Percentiles rank a stretch among this genome's conserved stretches.
These are phyloP conservation scores for Amanita polypyramis DNA, from an alignment of 768 basidiomycete species.

Conservation along the genomic window DNA sequence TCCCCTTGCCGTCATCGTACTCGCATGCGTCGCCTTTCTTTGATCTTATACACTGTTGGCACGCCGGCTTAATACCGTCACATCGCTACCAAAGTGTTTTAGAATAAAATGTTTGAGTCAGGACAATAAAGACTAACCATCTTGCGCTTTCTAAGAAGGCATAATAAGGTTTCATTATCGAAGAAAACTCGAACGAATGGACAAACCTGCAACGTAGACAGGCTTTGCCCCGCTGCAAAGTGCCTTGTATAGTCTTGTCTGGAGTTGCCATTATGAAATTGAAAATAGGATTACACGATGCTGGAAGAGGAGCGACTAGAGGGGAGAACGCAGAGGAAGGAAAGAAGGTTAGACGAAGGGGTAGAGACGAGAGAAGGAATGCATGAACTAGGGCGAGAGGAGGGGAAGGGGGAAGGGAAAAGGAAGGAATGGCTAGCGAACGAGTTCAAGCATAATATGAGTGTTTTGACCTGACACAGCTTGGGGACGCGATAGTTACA, in stretches of 20 bases:
- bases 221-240: conserved; percentile 60
- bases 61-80: conserved; percentile 67
- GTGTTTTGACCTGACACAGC: conserved; percentile 10
- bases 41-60: conserved; percentile 68
- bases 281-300: conserved; percentile 9
- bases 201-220: conserved; percentile 60
- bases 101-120: conserved; percentile 9
- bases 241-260: conserved; percentile 25
- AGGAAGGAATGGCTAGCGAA: conserved; percentile 14
- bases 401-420: conserved; percentile 13
- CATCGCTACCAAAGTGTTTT: conserved; percentile 44
- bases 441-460: conserved; percentile 10
- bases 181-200: conserved; percentile 3
- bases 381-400: conserved; percentile 15
- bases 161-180: conserved; percentile 8
- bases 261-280: conserved; percentile 28
- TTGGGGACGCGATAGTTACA: conserved; percentile 9
- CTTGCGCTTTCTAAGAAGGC: conserved; percentile 46
- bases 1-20: conserved; percentile 79
- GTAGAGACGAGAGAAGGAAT: conserved; percentile 12
- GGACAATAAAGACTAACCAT: conserved; percentile 33
- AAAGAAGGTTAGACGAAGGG: conserved; percentile 21
- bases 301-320: not conserved
- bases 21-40: conserved; percentile 70
- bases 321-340: conserved; percentile 9